Evolutionary conservation across 2,329 filamentous ascomycete genomes (phyloP).

Genomic region (Ophiocordyceps polyrhachis-furcata): DNA sequence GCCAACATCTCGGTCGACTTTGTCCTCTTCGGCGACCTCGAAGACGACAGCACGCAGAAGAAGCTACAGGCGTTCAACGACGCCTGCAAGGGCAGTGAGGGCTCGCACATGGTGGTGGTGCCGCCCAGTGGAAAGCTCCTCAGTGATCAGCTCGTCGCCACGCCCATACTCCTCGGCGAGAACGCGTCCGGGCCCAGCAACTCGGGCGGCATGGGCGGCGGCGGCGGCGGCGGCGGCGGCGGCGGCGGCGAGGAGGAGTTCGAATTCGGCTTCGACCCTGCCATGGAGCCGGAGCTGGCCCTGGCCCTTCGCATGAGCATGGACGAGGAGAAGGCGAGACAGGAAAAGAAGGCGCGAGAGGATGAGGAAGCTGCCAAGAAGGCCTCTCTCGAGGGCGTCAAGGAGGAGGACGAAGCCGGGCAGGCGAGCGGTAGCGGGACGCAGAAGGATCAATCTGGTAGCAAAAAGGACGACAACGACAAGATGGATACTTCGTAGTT

Average conservation of each 20-base stretch:
- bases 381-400: constrained; percentile 61
- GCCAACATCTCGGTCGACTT: constrained; percentile 87
- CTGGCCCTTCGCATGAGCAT: constrained; percentile 92
- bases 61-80: constrained; percentile 92
- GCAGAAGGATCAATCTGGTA: constrained; percentile 17
- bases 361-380: constrained; percentile 57
- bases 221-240: no score
- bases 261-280: constrained; percentile 72
- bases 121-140: constrained; percentile 81
- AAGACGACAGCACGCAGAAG: constrained; percentile 72
- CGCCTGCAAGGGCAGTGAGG: constrained; percentile 76
- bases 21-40: constrained; percentile 82
- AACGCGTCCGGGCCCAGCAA: constrained; percentile 37
- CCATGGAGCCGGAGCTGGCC: constrained; percentile 81
- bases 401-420: constrained; percentile 56
- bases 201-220: constrained; percentile 38
- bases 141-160: constrained; percentile 77
- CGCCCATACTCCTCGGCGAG: constrained; percentile 78
- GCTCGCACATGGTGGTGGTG: constrained; percentile 78
- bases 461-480: constrained; percentile 38
- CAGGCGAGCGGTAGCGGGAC: constrained; percentile 19
- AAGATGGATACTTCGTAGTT: constrained; percentile 75
- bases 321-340: constrained; percentile 90
- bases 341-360: constrained; percentile 68
- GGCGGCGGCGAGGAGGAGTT: constrained; percentile 46